Evolutionary conservation across 1,284 basidiomycete species (phyloP), one percentile per base, ranked within the genome.

Genomic region (Ceratobasidium sp.): DNA sequence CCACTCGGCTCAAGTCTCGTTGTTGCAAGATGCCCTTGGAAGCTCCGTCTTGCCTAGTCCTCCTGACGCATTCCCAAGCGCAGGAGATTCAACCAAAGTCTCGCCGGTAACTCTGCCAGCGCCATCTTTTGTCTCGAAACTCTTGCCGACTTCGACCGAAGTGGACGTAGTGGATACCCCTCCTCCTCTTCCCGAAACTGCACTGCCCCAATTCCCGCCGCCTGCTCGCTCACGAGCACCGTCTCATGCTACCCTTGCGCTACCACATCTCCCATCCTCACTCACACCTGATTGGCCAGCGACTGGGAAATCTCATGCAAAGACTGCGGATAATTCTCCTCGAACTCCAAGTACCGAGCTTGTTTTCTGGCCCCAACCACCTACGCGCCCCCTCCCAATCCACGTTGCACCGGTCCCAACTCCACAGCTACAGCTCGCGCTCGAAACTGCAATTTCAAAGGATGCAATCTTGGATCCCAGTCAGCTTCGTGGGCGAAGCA

Each of bases 11-110:
- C 32, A 70, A 21, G 55, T 70, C 3, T 53, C 53, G 9, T 39
- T 70, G 12, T 43, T 70, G 3, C 65, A 70, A 10, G 65, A 70
- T 36, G 65, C 65, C 1, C 65, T 70, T 32, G 65, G 65, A 57
- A 70, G 48, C 30, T 70, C 65, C 5, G 32, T 70, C 14, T 58
- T 70, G 18, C 57, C 57, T 59, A 30, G 36, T 16, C 43, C 52
- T 30, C 10, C 30, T 26, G 50, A 34, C 26, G 12, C 48, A 18
- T 41, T 10, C 23, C 18, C 64, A 32, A 41, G n/a, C n/a, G 21
- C 10, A 16, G 16, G 8, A 10, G 28, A 48, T 4, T 32, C 43
- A 10, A n/a, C 60, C n/a, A 65, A 53, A 26, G 30, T 39, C n/a
- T 32, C 46, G 21, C 46, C 45, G 30, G 32, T 48, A 26, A 18